phyloP scores from a whole-genome alignment of 2,329 filamentous ascomycete genomes.

The Botrytis sinoallii region DNA sequence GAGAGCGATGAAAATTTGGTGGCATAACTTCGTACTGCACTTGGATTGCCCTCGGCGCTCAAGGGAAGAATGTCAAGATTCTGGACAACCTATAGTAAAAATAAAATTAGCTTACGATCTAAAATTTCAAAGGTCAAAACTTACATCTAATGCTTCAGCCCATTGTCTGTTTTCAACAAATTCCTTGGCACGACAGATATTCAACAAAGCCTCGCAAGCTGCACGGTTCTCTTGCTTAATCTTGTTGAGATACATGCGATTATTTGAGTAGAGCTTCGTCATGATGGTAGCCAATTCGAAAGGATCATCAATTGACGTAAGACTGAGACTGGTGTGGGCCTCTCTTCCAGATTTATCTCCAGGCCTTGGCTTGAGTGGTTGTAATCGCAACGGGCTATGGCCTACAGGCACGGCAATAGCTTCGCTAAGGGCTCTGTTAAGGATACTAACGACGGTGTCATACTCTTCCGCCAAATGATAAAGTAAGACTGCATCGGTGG shows the following conservation, averaged over 20 bases:
- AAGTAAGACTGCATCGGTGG: conserved; percentile 87
- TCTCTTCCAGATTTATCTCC: conserved; percentile 21
- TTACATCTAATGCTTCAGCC: conserved; percentile 62
- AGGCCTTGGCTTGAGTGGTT: conserved; percentile 47
- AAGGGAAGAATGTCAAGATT: conserved; percentile 77
- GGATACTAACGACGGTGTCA: conserved; percentile 85
- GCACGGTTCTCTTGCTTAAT: conserved; percentile 58
- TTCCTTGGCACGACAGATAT: conserved; percentile 58
- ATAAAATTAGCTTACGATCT: conserved; percentile 27
- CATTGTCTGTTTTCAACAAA: conserved; percentile 57
- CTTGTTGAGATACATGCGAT: conserved; percentile 57
- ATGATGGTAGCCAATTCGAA: conserved; percentile 61
- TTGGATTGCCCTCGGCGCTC: conserved; percentile 69
- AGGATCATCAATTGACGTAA: conserved; percentile 67
- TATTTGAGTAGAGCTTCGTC: conserved; percentile 57
- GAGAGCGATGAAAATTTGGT: conserved; percentile 77
- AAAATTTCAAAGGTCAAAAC: conserved; percentile 36
- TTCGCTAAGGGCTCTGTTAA: conserved; percentile 87
- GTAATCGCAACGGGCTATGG: conserved; percentile 69
- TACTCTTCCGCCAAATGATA: conserved; percentile 96
- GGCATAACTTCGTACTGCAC: conserved; percentile 74
- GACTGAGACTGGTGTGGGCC: conserved; percentile 49
- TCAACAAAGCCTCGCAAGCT: conserved; percentile 56
- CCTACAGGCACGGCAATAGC: conserved; percentile 83
- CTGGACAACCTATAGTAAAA: conserved; percentile 63